Percentiles rank a stretch among this genome's conserved stretches.
Conservation (phyloP, 495 filamentous ascomycete species). For the Cairneyella variabilis region DNA sequence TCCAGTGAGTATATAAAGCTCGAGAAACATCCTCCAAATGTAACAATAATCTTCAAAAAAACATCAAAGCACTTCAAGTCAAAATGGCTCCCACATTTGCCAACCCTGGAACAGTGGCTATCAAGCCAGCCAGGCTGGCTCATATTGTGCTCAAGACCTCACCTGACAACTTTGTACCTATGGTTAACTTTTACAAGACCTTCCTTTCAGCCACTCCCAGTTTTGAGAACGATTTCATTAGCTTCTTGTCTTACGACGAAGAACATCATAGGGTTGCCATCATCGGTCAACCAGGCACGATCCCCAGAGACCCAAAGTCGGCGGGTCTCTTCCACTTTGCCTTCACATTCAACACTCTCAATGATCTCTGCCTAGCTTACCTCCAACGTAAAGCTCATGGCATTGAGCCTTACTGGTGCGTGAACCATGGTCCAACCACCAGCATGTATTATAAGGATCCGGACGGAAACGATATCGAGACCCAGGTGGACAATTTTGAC, state of each 20-base stretch:
- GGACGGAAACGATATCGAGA: conserved; percentile 44
- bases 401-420: conserved; percentile 36
- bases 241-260: conserved; percentile 42
- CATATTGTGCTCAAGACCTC: conserved; percentile 26
- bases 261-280: conserved; percentile 46
- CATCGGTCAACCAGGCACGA: conserved; percentile 20
- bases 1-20: too few species aligned
- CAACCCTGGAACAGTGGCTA: background rate
- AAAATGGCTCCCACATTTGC: background rate
- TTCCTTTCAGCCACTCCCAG: conserved; percentile 31
- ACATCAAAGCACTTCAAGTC: too few species aligned
- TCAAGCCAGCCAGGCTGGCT: conserved; percentile 1
- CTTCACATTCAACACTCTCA: conserved; percentile 31
- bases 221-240: conserved; percentile 12
- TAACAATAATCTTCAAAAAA: too few species aligned
- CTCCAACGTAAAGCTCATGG: conserved; percentile 31
- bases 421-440: conserved; percentile 42
- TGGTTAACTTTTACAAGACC: conserved; percentile 34
- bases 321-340: conserved; percentile 38
- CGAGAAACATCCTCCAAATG: too few species aligned
- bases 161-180: conserved; percentile 17
- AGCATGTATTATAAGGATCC: conserved; percentile 45
- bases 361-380: conserved; percentile 30
- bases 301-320: conserved; percentile 13
- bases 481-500: conserved; percentile 42